Percentiles rank a stretch among this genome's conserved stretches.
Evolutionary conservation across 768 basidiomycete species (phyloP).

Genomic region (Leccinum incarnatum): DNA sequence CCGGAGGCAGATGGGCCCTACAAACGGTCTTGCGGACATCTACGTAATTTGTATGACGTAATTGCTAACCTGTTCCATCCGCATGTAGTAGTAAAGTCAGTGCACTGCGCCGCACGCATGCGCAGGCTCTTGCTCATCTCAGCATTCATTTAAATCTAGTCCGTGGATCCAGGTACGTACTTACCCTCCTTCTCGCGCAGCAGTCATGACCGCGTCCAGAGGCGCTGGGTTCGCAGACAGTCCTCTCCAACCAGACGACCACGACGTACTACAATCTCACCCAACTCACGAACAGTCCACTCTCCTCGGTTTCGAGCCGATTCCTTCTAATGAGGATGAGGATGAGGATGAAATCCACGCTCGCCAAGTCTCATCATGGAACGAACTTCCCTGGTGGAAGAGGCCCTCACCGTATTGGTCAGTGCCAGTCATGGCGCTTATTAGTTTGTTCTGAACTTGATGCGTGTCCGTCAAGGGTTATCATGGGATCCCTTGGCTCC

Average conservation of each 20-base stretch:
- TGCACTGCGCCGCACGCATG: too few relatives aligned
- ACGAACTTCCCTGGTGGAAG: conserved; percentile 67
- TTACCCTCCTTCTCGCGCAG: background rate
- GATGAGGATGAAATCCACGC: conserved; percentile 29
- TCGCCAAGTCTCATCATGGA: conserved; percentile 26
- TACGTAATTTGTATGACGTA: background rate
- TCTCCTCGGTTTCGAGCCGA: conserved; percentile 21
- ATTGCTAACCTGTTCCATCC: background rate
- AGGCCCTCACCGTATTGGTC: conserved; percentile 73
- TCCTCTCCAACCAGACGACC: conserved; percentile 45
- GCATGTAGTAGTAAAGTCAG: too few relatives aligned
- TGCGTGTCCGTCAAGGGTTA: conserved; percentile 46
- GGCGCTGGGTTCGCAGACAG: conserved; percentile 1
- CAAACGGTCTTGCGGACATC: too few relatives aligned
- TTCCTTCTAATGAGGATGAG: conserved; percentile 8
- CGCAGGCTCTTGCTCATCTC: too few relatives aligned
- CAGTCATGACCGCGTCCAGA: conserved; percentile 16
- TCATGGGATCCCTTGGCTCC: conserved; percentile 52
- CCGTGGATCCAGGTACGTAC: too few relatives aligned
- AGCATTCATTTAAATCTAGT: too few relatives aligned
- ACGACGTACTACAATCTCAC: conserved; percentile 40
- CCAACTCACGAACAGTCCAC: conserved; percentile 39
- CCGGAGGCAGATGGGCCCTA: too few relatives aligned
- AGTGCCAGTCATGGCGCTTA: conserved; percentile 19
- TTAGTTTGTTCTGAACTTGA: background rate